A percentile compares a stretch with the other conserved stretches of the same genome.
phyloP scores from a whole-genome alignment of 106 monocot genomes.

The Allium cepa region DNA sequence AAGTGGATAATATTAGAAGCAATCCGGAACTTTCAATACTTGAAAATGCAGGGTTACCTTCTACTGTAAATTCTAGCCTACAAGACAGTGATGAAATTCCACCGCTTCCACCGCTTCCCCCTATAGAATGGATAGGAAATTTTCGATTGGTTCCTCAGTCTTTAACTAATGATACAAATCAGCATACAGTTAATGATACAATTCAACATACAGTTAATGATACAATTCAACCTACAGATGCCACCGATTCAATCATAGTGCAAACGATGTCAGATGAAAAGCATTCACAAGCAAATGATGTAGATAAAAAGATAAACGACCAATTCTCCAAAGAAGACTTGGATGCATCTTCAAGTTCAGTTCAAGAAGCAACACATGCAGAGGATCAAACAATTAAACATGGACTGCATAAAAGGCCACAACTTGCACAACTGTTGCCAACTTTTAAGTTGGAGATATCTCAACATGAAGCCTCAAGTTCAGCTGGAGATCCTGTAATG shows the following conservation, averaged over 20 bases:
- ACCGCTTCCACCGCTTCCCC: conserved; percentile 85
- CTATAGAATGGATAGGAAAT: conserved; percentile 86
- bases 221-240: background rate
- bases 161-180: conserved; percentile 8
- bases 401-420: conserved; percentile 3
- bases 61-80: background rate
- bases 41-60: background rate
- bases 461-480: conserved; percentile 5
- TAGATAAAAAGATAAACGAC: background rate
- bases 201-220: conserved; percentile 1
- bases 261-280: conserved; percentile 1
- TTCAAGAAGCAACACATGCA: conserved; percentile 1
- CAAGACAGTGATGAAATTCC: conserved; percentile 38
- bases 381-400: conserved; percentile 10
- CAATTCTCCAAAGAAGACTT: conserved; percentile 11
- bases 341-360: conserved; percentile 1
- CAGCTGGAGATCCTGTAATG: conserved; percentile 7
- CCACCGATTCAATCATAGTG: conserved; percentile 4
- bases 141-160: conserved; percentile 20
- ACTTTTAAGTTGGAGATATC: conserved; percentile 26
- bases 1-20: conserved; percentile 5
- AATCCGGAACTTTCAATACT: conserved; percentile 5
- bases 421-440: conserved; percentile 16
- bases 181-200: conserved; percentile 4
- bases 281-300: conserved; percentile 15